These are phyloP conservation scores for Bothriochloa decipiens DNA, from an alignment of 176 grass and related monocot genomes.

Conservation along the genomic window DNA sequence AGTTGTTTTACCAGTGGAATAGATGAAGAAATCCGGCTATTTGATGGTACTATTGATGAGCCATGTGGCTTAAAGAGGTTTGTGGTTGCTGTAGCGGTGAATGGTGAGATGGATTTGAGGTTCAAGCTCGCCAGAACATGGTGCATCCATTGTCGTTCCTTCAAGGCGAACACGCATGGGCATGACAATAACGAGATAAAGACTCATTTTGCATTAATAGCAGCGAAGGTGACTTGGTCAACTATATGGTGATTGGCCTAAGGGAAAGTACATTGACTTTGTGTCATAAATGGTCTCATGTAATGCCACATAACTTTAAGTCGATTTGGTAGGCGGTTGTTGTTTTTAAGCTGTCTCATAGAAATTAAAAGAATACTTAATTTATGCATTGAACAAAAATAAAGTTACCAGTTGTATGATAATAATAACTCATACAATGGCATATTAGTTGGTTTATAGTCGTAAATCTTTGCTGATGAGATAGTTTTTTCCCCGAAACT, in stretches of 20 bases:
- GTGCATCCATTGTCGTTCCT: not conserved
- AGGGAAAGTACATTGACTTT: too few relatives aligned
- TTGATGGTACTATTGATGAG: not conserved
- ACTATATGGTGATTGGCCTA: not conserved
- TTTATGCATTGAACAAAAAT: too few relatives aligned
- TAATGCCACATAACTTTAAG: too few relatives aligned
- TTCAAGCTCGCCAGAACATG: not conserved
- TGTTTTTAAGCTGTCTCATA: too few relatives aligned
- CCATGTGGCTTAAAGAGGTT: not conserved
- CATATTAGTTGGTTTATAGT: too few relatives aligned
- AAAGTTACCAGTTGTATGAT: too few relatives aligned
- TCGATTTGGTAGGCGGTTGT: too few relatives aligned
- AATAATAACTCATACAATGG: too few relatives aligned
- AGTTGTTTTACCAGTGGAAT: not conserved
- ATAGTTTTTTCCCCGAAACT: too few relatives aligned
- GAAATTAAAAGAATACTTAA: too few relatives aligned
- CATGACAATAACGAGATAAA: not conserved
- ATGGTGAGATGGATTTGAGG: slow-evolving; percentile 18
- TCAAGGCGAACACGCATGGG: not conserved
- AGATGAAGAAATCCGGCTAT: slow-evolving; percentile 5
- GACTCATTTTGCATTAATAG: not conserved
- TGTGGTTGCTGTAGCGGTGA: not conserved
- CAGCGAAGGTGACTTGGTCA: not conserved
- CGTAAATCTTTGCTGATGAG: too few relatives aligned
- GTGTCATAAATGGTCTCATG: too few relatives aligned